Percentiles rank a stretch among this genome's conserved stretches.
phyloP scores from a whole-genome alignment of 805 yeast genomes.

The Monosporozyma unispora region DNA sequence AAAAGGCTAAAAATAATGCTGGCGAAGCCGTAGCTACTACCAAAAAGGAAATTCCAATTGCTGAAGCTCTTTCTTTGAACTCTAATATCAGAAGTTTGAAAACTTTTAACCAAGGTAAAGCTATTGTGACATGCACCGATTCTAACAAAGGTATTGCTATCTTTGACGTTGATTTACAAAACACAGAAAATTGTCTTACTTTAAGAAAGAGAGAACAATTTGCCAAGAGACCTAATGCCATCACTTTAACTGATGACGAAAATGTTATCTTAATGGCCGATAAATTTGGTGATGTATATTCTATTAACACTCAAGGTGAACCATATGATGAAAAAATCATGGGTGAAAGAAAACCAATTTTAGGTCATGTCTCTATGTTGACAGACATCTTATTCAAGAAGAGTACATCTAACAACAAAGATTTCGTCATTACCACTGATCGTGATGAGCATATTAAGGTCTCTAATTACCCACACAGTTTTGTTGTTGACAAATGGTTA shows the following conservation, averaged over 20 bases:
- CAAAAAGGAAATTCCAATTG: constrained; percentile 48
- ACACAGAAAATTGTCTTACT: constrained; percentile 35
- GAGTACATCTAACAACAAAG: constrained; percentile 28
- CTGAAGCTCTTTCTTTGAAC: constrained; percentile 28
- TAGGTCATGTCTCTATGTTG: constrained; percentile 96
- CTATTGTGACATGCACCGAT: constrained; percentile 64
- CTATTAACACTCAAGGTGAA: constrained; percentile 37
- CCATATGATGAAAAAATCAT: constrained; percentile 30
- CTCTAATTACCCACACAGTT: constrained; percentile 69
- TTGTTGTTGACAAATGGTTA: constrained; percentile 69
- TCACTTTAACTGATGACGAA: constrained; percentile 48
- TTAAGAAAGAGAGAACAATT: constrained; percentile 63
- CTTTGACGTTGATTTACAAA: constrained; percentile 33
- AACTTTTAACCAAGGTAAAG: constrained; percentile 43
- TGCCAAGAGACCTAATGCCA: constrained; percentile 89
- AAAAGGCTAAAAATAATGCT: constrained; percentile 30
- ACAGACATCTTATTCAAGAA: constrained; percentile 46
- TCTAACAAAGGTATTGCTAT: constrained; percentile 74
- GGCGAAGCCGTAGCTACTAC: constrained; percentile 41
- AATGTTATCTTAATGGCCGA: constrained; percentile 64
- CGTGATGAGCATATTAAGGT: constrained; percentile 94
- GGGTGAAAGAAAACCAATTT: constrained; percentile 54
- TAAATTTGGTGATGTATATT: constrained; percentile 92
- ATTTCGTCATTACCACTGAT: constrained; percentile 67
- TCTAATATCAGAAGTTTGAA: constrained; percentile 59